Evolutionary conservation across 306 rosid species (phyloP).

Genomic region (Glycyrrhiza uralensis): DNA sequence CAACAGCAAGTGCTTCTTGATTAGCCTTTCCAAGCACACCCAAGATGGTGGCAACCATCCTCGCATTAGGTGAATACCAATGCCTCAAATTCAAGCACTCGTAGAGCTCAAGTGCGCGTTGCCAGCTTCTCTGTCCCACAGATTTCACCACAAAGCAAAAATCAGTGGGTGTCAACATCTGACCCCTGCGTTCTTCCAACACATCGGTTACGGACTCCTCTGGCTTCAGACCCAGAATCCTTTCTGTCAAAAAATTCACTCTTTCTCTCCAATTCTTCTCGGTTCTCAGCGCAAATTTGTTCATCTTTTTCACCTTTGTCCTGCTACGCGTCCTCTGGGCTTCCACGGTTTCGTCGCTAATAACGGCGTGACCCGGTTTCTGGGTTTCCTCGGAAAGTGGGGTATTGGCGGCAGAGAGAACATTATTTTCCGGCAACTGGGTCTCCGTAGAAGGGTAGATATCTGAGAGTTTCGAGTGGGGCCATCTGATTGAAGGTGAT

Average conservation of each 20-base stretch:
- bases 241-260: slow-evolving; percentile 64
- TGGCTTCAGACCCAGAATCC: slow-evolving; percentile 58
- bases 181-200: slow-evolving; percentile 65
- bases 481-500: slow-evolving; percentile 85
- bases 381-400: slow-evolving; percentile 31
- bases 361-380: slow-evolving; percentile 5
- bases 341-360: slow-evolving; percentile 43
- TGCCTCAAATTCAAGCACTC: slow-evolving; percentile 85
- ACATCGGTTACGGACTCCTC: slow-evolving; percentile 84
- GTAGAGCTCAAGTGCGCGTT: slow-evolving; percentile 82
- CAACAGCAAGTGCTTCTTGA: slow-evolving; percentile 78
- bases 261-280: slow-evolving; percentile 95
- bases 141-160: slow-evolving; percentile 89
- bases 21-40: slow-evolving; percentile 88
- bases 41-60: slow-evolving; percentile 87
- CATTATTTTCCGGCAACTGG: slow-evolving; percentile 35
- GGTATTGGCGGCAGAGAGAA: not conserved
- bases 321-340: slow-evolving; percentile 57
- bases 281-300: slow-evolving; percentile 64
- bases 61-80: slow-evolving; percentile 83
- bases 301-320: slow-evolving; percentile 66
- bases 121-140: slow-evolving; percentile 79
- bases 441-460: slow-evolving; percentile 42
- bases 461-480: slow-evolving; percentile 59
- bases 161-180: slow-evolving; percentile 86